phyloP scores from a whole-genome alignment of 495 filamentous ascomycete species.

The Annulohypoxylon bovei region DNA sequence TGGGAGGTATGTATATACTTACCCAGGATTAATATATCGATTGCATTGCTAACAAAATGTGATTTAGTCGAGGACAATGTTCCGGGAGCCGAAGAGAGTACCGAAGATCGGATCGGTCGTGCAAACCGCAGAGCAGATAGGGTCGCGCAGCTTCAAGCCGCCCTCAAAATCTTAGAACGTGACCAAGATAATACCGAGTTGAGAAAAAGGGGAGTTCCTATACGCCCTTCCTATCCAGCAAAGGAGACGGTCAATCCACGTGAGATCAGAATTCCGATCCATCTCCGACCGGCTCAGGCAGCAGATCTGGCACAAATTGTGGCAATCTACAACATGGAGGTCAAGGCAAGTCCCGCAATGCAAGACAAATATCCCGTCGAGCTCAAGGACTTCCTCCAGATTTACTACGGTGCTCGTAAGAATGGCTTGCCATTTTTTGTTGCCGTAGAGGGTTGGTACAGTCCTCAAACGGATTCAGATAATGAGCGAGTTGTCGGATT shows the following conservation, averaged over 20 bases:
- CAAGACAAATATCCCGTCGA: slow-evolving; percentile 44
- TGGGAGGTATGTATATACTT: neutral
- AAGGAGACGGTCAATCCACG: slow-evolving; percentile 1
- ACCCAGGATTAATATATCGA: neutral
- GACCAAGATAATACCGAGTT: neutral
- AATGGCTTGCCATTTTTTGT: slow-evolving; percentile 55
- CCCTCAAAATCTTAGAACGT: neutral
- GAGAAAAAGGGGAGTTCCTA: neutral
- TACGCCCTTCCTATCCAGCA: neutral
- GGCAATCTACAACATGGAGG: slow-evolving; percentile 53
- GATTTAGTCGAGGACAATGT: neutral
- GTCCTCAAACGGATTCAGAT: neutral
- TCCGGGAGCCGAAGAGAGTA: neutral
- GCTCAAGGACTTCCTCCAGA: slow-evolving; percentile 27
- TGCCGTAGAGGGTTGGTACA: slow-evolving; percentile 44
- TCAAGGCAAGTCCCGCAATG: slow-evolving; percentile 44
- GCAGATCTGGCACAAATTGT: slow-evolving; percentile 45
- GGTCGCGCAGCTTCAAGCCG: neutral
- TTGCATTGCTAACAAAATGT: slow-evolving; percentile 1
- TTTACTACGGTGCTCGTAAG: slow-evolving; percentile 32
- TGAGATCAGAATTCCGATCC: slow-evolving; percentile 43
- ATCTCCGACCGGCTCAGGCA: slow-evolving; percentile 48
- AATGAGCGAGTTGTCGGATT: slow-evolving; percentile 48
- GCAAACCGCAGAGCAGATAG: neutral
- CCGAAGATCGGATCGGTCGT: neutral